These are phyloP conservation scores for Kwoniella sp. DNA, from an alignment of 768 basidiomycete species.

Conservation along the genomic window DNA sequence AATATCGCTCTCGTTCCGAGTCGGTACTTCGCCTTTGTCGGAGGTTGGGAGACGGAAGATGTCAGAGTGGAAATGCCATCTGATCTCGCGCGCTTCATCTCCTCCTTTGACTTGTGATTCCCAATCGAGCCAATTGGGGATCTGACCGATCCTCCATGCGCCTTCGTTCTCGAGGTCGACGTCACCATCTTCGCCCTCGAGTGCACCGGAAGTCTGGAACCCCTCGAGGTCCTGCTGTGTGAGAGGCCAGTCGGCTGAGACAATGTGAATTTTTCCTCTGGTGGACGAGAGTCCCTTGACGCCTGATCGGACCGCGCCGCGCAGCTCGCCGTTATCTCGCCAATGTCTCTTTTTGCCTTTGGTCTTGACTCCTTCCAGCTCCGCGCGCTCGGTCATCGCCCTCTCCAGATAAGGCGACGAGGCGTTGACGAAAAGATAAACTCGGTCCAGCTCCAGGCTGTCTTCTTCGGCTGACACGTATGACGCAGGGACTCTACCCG, in stretches of 20 bases:
- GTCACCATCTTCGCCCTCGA: not conserved
- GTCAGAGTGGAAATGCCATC: constrained; percentile 54
- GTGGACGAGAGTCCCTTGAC: constrained; percentile 21
- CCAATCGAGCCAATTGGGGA: constrained; percentile 50
- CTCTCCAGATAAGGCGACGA: constrained; percentile 36
- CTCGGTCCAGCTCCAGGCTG: constrained; percentile 35
- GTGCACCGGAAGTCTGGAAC: not conserved
- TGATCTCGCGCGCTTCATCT: constrained; percentile 5
- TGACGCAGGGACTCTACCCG: constrained; percentile 23
- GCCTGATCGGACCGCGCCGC: constrained; percentile 45
- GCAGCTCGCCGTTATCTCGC: constrained; percentile 50
- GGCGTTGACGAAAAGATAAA: constrained; percentile 52
- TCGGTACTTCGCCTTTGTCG: not conserved
- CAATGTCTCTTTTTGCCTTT: constrained; percentile 37
- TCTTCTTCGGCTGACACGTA: constrained; percentile 2
- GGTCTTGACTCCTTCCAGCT: constrained; percentile 25
- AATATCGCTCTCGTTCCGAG: not conserved
- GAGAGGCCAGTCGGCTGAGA: constrained; percentile 44
- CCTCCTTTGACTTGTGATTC: not conserved
- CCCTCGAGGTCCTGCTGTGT: not conserved
- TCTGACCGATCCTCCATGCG: constrained; percentile 45
- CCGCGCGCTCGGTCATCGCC: constrained; percentile 21
- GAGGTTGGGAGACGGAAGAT: constrained; percentile 38
- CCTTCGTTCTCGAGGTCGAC: not conserved
- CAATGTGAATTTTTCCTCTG: constrained; percentile 41